Evolutionary conservation across 148 eudicot genomes (phyloP).

Genomic region (Suaeda aralocaspica): DNA sequence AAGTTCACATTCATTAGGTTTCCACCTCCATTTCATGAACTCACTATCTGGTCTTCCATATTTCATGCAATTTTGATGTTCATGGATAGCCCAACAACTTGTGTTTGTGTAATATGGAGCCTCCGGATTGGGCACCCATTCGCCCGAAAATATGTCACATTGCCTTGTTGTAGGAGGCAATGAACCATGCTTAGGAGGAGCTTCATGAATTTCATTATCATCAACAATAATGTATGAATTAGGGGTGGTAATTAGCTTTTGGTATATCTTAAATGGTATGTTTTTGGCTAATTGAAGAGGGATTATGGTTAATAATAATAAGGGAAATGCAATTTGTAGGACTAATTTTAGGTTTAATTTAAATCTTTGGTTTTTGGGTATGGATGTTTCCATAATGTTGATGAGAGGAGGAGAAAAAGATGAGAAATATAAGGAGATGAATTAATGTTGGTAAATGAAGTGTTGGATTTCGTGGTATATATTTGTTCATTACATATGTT

Average conservation of each 20-base stretch:
- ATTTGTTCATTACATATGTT: too few species aligned
- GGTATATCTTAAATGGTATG: neutral
- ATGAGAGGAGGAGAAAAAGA: neutral
- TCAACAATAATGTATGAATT: neutral
- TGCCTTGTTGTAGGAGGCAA: conserved; percentile 9
- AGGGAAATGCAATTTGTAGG: conserved; percentile 22
- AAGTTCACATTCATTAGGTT: conserved; percentile 48
- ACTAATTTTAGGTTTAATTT: conserved; percentile 27
- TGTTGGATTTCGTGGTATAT: too few species aligned
- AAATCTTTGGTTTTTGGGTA: conserved; percentile 1
- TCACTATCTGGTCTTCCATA: conserved; percentile 42
- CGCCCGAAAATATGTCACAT: conserved; percentile 53
- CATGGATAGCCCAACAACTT: conserved; percentile 48
- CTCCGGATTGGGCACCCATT: conserved; percentile 55
- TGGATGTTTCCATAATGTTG: conserved; percentile 24
- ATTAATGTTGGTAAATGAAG: too few species aligned
- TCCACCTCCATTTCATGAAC: conserved; percentile 54
- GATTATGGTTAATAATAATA: conserved; percentile 29
- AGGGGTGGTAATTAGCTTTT: conserved; percentile 2
- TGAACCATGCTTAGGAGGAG: conserved; percentile 16
- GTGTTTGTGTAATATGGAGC: conserved; percentile 47
- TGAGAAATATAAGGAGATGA: too few species aligned
- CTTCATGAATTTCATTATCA: neutral
- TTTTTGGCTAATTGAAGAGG: conserved; percentile 24
- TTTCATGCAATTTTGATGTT: conserved; percentile 52